These are phyloP conservation scores for Remersonia thermophila DNA, from an alignment of 2,329 filamentous ascomycete genomes.

Conservation along the genomic window DNA sequence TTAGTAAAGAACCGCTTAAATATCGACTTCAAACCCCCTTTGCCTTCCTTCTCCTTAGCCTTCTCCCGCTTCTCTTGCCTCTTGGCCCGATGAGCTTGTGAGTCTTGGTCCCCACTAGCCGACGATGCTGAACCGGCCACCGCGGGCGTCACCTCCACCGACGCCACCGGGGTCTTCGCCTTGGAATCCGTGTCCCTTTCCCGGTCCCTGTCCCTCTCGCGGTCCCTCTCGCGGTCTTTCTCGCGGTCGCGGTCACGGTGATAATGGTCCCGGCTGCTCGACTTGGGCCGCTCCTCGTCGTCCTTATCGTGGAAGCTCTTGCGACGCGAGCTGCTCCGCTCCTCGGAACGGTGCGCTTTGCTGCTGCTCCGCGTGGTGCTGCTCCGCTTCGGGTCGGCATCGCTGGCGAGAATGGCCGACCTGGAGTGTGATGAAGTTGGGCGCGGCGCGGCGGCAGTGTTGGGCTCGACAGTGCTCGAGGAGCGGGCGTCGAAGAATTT, in stretches of 20 bases:
- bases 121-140: slow-evolving; percentile 6
- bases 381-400: slow-evolving; percentile 16
- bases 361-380: slow-evolving; percentile 12
- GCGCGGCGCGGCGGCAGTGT: slow-evolving; percentile 1
- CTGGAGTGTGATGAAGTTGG: no score
- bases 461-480: background rate
- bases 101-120: slow-evolving; percentile 8
- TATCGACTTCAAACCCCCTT: slow-evolving; percentile 16
- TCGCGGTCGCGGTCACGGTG: slow-evolving; percentile 8
- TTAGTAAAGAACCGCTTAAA: slow-evolving; percentile 17
- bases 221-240: slow-evolving; percentile 5
- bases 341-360: slow-evolving; percentile 13
- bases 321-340: slow-evolving; percentile 4
- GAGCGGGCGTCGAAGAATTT: slow-evolving; percentile 17
- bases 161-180: slow-evolving; percentile 9
- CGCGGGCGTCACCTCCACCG: slow-evolving; percentile 4
- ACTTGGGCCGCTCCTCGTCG: background rate
- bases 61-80: slow-evolving; percentile 16
- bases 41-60: slow-evolving; percentile 12
- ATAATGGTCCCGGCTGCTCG: slow-evolving; percentile 3
- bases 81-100: slow-evolving; percentile 14
- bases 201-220: slow-evolving; percentile 6
- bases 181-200: slow-evolving; percentile 8
- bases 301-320: no score
- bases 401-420: no score